Percentiles rank a stretch among this genome's conserved stretches.
These are phyloP conservation scores for Dactylellina drechsleri DNA, from an alignment of 2,329 filamentous ascomycete species.

Conservation along the genomic window DNA sequence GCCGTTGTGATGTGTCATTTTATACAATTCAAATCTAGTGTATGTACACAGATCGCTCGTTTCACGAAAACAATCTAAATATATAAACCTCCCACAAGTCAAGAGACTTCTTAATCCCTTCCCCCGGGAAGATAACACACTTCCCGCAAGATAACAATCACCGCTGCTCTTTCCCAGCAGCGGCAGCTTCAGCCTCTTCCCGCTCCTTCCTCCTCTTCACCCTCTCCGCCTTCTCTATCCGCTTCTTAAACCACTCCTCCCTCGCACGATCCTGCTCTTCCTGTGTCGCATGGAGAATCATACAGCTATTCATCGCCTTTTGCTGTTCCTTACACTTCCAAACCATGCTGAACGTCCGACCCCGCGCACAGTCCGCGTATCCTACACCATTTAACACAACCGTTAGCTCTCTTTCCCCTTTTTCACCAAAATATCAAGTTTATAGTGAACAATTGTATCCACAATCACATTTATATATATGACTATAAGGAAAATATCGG, in stretches of 20 bases:
- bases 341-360: constrained; percentile 85
- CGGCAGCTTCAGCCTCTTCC: constrained; percentile 32
- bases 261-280: constrained; percentile 86
- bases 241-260: constrained; percentile 88
- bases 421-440: too few species aligned
- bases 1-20: constrained; percentile 11
- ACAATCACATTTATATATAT: too few species aligned
- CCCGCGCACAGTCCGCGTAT: constrained; percentile 88
- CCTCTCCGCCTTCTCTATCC: constrained; percentile 70
- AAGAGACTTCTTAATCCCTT: too few species aligned
- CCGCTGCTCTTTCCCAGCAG: constrained; percentile 17
- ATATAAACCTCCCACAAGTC: neutral
- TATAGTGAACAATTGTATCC: too few species aligned
- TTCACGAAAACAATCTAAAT: neutral
- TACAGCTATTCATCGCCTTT: constrained; percentile 90
- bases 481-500: neutral
- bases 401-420: too few species aligned
- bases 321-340: constrained; percentile 85
- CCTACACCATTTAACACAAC: constrained; percentile 66
- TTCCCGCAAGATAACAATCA: neutral
- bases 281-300: constrained; percentile 85
- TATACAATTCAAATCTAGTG: constrained; percentile 39
- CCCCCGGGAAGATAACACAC: too few species aligned
- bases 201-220: constrained; percentile 34
- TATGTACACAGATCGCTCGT: constrained; percentile 38